Percentiles rank a stretch among this genome's conserved stretches.
These are phyloP conservation scores for Aspergillus texensis DNA, from an alignment of 2,329 filamentous ascomycete genomes.

Conservation along the genomic window DNA sequence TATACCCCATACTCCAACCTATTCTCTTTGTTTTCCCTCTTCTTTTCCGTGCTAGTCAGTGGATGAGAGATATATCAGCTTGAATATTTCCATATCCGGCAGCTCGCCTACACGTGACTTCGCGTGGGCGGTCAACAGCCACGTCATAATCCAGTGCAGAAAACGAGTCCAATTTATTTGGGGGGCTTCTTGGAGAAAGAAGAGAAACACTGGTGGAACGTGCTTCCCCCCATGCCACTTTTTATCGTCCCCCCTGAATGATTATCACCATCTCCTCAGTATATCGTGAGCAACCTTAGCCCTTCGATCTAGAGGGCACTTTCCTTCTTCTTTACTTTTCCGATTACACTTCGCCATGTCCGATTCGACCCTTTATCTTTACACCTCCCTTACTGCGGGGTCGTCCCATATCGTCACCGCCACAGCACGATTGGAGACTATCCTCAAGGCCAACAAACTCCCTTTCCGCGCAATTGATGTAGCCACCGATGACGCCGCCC, in stretches of 20 bases:
- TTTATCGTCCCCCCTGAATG: neutral
- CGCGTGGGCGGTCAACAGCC: neutral
- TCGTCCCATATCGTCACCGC: conserved; percentile 96
- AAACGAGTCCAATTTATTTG: conserved; percentile 5
- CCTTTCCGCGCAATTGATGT: conserved; percentile 92
- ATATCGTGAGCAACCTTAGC: neutral
- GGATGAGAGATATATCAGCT: neutral
- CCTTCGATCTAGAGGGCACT: neutral
- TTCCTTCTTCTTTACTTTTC: neutral
- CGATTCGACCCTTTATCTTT: conserved; percentile 78
- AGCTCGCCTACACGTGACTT: neutral
- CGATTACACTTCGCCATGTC: conserved; percentile 29
- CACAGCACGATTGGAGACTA: conserved; percentile 92
- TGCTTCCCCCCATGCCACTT: neutral
- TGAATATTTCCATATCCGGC: neutral
- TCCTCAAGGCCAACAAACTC: conserved; percentile 90
- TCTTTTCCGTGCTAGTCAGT: neutral
- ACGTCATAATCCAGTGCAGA: neutral
- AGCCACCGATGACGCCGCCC: conserved; percentile 84
- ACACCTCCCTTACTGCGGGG: conserved; percentile 92
- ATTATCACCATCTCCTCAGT: neutral
- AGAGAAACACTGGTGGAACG: neutral
- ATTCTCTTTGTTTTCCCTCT: neutral
- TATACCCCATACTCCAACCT: neutral
- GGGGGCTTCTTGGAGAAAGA: neutral